These are phyloP conservation scores for Moringa oleifera DNA, from an alignment of 345 rosid genomes.

Conservation along the genomic window DNA sequence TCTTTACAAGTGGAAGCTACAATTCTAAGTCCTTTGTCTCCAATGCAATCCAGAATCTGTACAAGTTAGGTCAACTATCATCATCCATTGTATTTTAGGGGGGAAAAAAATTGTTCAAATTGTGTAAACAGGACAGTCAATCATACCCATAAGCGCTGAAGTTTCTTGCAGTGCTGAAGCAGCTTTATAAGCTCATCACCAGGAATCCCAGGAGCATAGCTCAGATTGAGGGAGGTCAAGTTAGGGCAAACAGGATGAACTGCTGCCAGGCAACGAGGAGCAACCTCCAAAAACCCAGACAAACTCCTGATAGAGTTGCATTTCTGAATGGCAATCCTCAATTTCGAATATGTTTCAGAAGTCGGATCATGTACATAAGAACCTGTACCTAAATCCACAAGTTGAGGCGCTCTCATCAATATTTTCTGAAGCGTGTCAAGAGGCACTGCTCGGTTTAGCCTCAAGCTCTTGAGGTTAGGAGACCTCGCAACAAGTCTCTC, in stretches of 20 bases:
- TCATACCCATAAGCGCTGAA: conserved; percentile 83
- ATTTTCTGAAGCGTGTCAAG: conserved; percentile 61
- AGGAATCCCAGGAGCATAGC: conserved; percentile 75
- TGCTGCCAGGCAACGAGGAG: conserved; percentile 54
- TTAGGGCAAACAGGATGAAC: conserved; percentile 55
- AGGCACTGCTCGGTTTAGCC: conserved; percentile 73
- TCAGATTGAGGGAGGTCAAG: conserved; percentile 68
- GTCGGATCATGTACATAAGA: conserved; percentile 67
- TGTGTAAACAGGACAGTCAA: background rate
- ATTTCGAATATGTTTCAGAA: conserved; percentile 44
- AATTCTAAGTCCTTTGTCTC: conserved; percentile 75
- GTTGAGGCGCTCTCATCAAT: conserved; percentile 59
- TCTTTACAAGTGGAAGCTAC: conserved; percentile 83
- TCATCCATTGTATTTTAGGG: background rate
- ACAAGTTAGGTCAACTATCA: conserved; percentile 13
- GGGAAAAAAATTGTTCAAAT: background rate
- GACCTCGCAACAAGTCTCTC: conserved; percentile 93
- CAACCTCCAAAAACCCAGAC: conserved; percentile 85
- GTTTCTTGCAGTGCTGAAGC: conserved; percentile 57
- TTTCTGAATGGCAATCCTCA: conserved; percentile 39
- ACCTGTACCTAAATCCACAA: conserved; percentile 84
- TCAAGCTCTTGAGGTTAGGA: conserved; percentile 79
- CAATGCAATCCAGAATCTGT: conserved; percentile 91
- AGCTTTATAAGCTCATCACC: conserved; percentile 57
- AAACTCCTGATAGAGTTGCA: conserved; percentile 63